Evolutionary conservation across 2,329 filamentous ascomycete species (phyloP), one percentile per base, ranked within the genome.

Genomic region (Colletotrichum aenigma): DNA sequence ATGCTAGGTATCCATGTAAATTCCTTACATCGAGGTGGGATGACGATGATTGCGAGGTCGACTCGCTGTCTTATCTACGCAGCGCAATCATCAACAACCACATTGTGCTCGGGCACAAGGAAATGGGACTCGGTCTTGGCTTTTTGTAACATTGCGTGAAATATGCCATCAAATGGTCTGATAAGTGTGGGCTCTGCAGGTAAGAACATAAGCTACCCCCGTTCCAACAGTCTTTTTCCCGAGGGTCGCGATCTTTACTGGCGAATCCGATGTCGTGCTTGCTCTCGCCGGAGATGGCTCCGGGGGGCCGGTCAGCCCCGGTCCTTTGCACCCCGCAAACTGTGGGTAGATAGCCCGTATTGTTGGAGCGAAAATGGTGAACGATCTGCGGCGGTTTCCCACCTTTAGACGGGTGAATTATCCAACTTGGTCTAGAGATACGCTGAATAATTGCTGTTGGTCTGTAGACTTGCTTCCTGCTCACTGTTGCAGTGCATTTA

Each of bases 11-110:
- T n/a, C n/a, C n/a, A n/a, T n/a, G n/a, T n/a, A n/a, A n/a, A 36
- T 36, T 38, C 36, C 36, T 38, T 38, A 38, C 36, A 55, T 43
- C 4, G 74, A 66, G 3, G n/a, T n/a, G 81, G 80, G 26, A 81
- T 68, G 1, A 75, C 64, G 16, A 80, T 82, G 12, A 77, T 79
- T 4, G 78, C 76, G 24, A 81, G 70, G 2, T 78, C 81, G 1
- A 71, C 75, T 1, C 36, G 2, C 36, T n/a, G 38, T 0, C 18
- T 48, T 48, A 48, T 48, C 38, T 48, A n/a, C 38, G 38, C 38
- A 48, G 38, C 2, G 38, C 38, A 48, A n/a, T 48, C 38, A 48
- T n/a, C 38, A n/a, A 18, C 18, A 43, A 48, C 38, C 38, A 12
- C 9, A n/a, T n/a, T 48, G 16, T 48, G 38, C 38, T 48, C 38